These are phyloP conservation scores for Aspergillus sp. DNA, from an alignment of 2,329 filamentous ascomycete genomes.

Conservation along the genomic window DNA sequence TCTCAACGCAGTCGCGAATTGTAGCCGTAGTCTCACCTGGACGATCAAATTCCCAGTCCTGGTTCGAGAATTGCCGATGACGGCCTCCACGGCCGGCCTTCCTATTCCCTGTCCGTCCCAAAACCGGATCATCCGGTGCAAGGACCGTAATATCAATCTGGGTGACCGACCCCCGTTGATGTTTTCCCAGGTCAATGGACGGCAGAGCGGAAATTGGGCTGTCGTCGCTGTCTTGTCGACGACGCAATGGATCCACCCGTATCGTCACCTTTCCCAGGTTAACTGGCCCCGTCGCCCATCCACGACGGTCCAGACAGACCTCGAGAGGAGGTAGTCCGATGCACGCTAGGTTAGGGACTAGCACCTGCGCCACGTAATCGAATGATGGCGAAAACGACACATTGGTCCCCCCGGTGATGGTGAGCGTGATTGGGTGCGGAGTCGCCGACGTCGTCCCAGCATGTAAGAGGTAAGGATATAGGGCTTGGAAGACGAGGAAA, in stretches of 20 bases:
- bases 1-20: slow-evolving; percentile 25
- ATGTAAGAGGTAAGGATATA: slow-evolving; percentile 58
- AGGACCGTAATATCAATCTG: slow-evolving; percentile 39
- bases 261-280: slow-evolving; percentile 52
- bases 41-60: not conserved
- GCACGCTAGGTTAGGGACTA: slow-evolving; percentile 51
- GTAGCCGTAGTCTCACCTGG: slow-evolving; percentile 4
- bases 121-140: slow-evolving; percentile 27
- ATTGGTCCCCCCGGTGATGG: slow-evolving; percentile 58
- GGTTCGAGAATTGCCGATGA: not conserved
- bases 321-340: slow-evolving; percentile 51
- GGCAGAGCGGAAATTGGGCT: slow-evolving; percentile 15
- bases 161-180: slow-evolving; percentile 29
- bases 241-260: slow-evolving; percentile 42
- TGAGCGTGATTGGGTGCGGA: slow-evolving; percentile 34
- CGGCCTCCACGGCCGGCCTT: not conserved
- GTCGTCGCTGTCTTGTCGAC: not conserved
- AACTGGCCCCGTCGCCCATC: slow-evolving; percentile 51
- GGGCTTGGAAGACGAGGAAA: slow-evolving; percentile 57
- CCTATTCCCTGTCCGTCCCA: not conserved
- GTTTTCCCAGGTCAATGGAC: slow-evolving; percentile 21
- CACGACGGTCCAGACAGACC: slow-evolving; percentile 45
- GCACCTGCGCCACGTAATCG: slow-evolving; percentile 56
- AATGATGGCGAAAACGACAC: slow-evolving; percentile 53
- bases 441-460: slow-evolving; percentile 16